These are phyloP conservation scores for Coniochaeta sp. DNA, from an alignment of 2,329 filamentous ascomycete genomes.

Conservation along the genomic window DNA sequence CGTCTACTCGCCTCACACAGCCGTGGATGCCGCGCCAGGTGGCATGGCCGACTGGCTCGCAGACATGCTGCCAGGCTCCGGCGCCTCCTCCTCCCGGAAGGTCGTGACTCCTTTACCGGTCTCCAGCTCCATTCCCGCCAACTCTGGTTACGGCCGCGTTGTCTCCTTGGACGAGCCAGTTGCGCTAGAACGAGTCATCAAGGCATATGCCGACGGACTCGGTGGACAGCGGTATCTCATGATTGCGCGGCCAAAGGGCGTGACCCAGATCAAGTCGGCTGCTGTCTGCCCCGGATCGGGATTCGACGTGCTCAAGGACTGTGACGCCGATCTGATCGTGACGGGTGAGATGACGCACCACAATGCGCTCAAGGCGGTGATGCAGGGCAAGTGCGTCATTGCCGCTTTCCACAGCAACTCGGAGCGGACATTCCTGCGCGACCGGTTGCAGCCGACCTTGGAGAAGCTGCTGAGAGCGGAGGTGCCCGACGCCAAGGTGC, in stretches of 20 bases:
- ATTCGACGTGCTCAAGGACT: conserved; percentile 62
- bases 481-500: conserved; percentile 47
- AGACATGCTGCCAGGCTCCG: conserved; percentile 62
- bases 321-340: conserved; percentile 72
- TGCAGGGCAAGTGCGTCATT: conserved; percentile 75
- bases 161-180: conserved; percentile 33
- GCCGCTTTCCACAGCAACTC: conserved; percentile 90
- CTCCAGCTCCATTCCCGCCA: conserved; percentile 31
- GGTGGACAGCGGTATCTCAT: conserved; percentile 53
- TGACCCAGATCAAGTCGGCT: conserved; percentile 44
- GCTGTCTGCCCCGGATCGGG: conserved; percentile 90
- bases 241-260: conserved; percentile 19
- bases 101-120: conserved; percentile 31
- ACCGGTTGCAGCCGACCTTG: conserved; percentile 62
- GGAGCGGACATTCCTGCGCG: conserved; percentile 72
- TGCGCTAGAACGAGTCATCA: conserved; percentile 35
- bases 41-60: conserved; percentile 94
- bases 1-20: conserved; percentile 94
- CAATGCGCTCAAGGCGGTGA: conserved; percentile 78
- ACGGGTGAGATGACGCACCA: conserved; percentile 94
- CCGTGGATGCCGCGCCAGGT: conserved; percentile 76
- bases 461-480: conserved; percentile 48
- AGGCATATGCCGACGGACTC: conserved; percentile 55
- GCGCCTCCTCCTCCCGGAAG: conserved; percentile 32
- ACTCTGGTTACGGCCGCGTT: conserved; percentile 42